Percentiles rank a stretch among this genome's conserved stretches.
Evolutionary conservation across 768 basidiomycete species (phyloP).

Genomic region (Neoboletus subvelutipes): DNA sequence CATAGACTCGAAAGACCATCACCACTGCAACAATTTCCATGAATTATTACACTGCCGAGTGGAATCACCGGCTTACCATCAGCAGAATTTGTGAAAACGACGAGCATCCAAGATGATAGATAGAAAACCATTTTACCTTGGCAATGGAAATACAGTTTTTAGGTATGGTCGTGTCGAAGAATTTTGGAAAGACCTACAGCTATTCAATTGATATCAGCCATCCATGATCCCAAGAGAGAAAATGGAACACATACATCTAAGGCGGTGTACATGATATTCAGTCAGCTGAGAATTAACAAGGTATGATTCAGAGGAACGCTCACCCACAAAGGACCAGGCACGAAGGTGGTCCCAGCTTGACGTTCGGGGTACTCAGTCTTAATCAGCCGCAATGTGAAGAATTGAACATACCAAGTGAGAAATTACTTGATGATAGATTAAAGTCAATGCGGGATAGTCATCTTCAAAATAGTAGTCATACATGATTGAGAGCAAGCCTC

Average conservation of each 20-base stretch:
- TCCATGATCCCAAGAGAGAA: background rate
- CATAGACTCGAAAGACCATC: constrained; percentile 14
- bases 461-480: background rate
- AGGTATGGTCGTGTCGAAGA: too few relatives aligned
- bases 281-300: too few relatives aligned
- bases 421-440: background rate
- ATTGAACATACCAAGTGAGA: background rate
- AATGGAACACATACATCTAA: constrained; percentile 8
- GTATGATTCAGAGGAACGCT: background rate
- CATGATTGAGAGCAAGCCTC: constrained; percentile 2
- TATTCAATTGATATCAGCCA: background rate
- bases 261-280: background rate
- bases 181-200: background rate
- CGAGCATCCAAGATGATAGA: background rate
- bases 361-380: background rate
- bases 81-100: background rate
- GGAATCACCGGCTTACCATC: constrained; percentile 1
- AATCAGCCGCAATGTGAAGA: background rate
- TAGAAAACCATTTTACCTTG: background rate
- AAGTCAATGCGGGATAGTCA: background rate
- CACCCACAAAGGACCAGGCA: constrained; percentile 10
- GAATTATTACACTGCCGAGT: background rate
- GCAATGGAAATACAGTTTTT: background rate
- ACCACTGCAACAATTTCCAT: background rate
- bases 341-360: background rate